Evolutionary conservation across 2,329 filamentous ascomycete species (phyloP).

Genomic region (Periconia sp.): DNA sequence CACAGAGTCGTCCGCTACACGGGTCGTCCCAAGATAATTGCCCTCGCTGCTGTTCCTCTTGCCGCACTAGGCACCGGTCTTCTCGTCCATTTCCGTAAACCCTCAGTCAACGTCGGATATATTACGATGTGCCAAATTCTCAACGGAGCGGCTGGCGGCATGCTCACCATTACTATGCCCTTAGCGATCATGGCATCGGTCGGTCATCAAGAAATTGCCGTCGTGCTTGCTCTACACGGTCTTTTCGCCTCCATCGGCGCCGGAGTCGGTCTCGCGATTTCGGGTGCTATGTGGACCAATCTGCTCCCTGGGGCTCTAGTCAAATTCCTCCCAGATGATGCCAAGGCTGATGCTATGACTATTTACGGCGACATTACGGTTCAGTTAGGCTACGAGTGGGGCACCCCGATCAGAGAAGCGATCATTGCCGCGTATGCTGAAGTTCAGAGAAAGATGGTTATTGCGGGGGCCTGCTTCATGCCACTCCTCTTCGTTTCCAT

Average conservation of each 20-base stretch:
- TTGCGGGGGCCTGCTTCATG: constrained; percentile 10
- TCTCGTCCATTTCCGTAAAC: constrained; percentile 39
- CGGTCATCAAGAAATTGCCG: constrained; percentile 36
- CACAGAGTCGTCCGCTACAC: constrained; percentile 35
- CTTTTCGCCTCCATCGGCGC: constrained; percentile 54
- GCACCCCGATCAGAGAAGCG: constrained; percentile 3
- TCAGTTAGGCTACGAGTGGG: constrained; percentile 1
- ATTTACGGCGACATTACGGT: constrained; percentile 3
- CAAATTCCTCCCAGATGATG: background rate
- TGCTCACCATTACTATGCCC: constrained; percentile 36
- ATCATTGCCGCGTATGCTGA: constrained; percentile 8
- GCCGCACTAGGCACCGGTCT: constrained; percentile 37
- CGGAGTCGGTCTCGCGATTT: background rate
- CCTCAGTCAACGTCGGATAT: constrained; percentile 36
- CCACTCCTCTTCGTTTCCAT: constrained; percentile 6
- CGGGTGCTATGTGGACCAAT: constrained; percentile 34
- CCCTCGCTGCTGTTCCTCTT: constrained; percentile 35
- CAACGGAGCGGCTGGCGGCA: constrained; percentile 36
- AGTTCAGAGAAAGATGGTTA: constrained; percentile 9
- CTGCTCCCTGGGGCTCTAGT: background rate
- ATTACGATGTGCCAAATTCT: constrained; percentile 44
- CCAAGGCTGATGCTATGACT: background rate
- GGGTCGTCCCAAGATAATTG: constrained; percentile 39
- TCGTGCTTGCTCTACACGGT: constrained; percentile 54
- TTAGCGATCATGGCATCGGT: constrained; percentile 36